Evolutionary conservation across 2,329 filamentous ascomycete genomes (phyloP), one percentile per base, ranked within the genome.

Genomic region (Peltaster fructicola): DNA sequence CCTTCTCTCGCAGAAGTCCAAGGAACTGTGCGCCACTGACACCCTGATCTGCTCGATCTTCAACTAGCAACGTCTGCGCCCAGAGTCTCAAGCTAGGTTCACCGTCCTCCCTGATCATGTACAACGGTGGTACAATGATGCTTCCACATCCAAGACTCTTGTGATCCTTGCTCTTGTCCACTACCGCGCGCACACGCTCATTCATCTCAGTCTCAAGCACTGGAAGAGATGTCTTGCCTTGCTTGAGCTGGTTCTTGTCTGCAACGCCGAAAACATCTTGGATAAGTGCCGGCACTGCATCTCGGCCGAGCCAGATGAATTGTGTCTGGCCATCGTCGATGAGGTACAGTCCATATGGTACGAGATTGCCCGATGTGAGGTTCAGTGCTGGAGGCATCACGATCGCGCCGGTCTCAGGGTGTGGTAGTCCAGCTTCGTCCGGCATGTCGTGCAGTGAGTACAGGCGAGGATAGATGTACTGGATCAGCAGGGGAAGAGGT

Each of bases 281-380:
- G 19, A 95, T 61, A 15, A 98, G 65, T 45, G 91, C 81, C 2
- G 82, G 81, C 14, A 98, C 81, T 1, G 85, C 76, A 38, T 98
- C 85, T 17, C 84, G 73, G 8, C 88, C 88, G 11, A 95, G 66
- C 88, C 88, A 98, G 23, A 98, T 56, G 64, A 98, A 98, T 50
- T 98, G 88, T 5, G 81, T 93, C 53, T 93, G 85, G 3, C 84
- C 84, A 44, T 98, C 88, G 42, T 98, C 88, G 41, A 98, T 88
- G 30, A 98, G 66, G 52, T 98, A 98, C 10, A 98, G 59, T 14
- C 88, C 88, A 45, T 90, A 92, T 1, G 82, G 68, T 3, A 81
- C 79, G 24, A 98, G 67, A 22, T 77, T 70, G 50, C 85, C 81
- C 1, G 84, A 92, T 3, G 81, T 82, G 30, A 95, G 64, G 50